Conservation (phyloP, 345 rosid species). For the Psidium guajava region DNA sequence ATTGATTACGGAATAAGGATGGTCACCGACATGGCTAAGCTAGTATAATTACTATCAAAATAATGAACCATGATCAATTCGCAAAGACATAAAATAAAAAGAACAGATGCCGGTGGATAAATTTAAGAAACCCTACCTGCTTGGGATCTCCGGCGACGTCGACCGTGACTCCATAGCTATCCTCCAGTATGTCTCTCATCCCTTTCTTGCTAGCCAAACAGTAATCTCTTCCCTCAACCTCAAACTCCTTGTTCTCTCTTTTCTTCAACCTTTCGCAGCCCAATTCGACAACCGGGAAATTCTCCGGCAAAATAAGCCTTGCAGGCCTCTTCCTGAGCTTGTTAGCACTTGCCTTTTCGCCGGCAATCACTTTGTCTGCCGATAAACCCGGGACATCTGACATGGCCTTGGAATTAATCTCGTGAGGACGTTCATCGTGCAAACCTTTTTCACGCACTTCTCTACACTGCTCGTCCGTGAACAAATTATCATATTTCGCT, state of each 20-base stretch:
- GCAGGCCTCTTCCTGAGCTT: slow-evolving; percentile 31
- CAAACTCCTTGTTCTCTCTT: slow-evolving; percentile 14
- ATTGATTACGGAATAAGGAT: not conserved
- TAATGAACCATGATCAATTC: not conserved
- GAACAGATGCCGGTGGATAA: not conserved
- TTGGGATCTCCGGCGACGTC: slow-evolving; percentile 35
- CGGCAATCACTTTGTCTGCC: not conserved
- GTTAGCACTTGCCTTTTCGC: not conserved
- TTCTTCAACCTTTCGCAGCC: slow-evolving; percentile 1
- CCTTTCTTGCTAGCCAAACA: slow-evolving; percentile 34
- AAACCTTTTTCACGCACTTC: not conserved
- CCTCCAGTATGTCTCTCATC: slow-evolving; percentile 39
- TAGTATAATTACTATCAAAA: not conserved
- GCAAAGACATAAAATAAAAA: not conserved
- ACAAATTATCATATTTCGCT: not conserved
- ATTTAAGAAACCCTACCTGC: slow-evolving; percentile 13
- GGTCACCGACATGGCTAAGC: not conserved
- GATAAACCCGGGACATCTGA: not conserved
- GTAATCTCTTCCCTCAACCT: slow-evolving; percentile 27
- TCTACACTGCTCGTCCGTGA: not conserved
- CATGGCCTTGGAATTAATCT: not conserved
- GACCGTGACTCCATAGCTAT: slow-evolving; percentile 19
- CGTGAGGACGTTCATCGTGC: not conserved
- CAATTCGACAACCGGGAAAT: not conserved
- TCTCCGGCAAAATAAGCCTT: slow-evolving; percentile 23